Percentiles rank a stretch among this genome's conserved stretches.
Evolutionary conservation across 192 early-diverging fungal genomes (phyloP).

Genomic region (Rhizophagus clarus): DNA sequence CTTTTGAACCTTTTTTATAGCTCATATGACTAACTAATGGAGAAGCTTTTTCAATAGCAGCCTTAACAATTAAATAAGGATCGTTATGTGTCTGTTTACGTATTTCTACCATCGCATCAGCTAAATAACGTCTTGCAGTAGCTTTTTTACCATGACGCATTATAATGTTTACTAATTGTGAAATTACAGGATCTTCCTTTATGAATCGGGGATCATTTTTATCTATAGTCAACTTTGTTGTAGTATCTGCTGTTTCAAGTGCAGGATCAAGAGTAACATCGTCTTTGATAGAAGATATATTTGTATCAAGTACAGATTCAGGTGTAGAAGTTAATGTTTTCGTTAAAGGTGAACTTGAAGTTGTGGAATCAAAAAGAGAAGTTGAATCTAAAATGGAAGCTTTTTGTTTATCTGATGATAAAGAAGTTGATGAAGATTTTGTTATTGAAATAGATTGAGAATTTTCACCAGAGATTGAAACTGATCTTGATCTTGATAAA

Average conservation of each 20-base stretch:
- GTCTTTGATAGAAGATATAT: background rate
- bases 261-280: background rate
- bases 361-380: too few species aligned
- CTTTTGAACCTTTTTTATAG: conserved; percentile 79
- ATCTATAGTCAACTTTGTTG: background rate
- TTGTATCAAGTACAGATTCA: background rate
- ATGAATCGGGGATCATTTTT: conserved; percentile 44
- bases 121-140: conserved; percentile 66
- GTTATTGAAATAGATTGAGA: background rate
- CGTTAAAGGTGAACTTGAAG: background rate
- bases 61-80: conserved; percentile 65
- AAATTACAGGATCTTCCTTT: conserved; percentile 64
- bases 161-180: conserved; percentile 85
- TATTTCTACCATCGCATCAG: conserved; percentile 70
- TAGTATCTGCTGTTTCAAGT: background rate
- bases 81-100: conserved; percentile 60
- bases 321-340: background rate
- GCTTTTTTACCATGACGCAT: conserved; percentile 94
- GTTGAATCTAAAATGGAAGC: too few species aligned
- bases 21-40: conserved; percentile 78
- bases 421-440: too few species aligned
- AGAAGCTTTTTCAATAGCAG: conserved; percentile 71
- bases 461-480: background rate
- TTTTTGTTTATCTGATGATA: background rate
- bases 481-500: background rate